Evolutionary conservation across 345 rosid genomes (phyloP).

Genomic region (Acer saccharum): DNA sequence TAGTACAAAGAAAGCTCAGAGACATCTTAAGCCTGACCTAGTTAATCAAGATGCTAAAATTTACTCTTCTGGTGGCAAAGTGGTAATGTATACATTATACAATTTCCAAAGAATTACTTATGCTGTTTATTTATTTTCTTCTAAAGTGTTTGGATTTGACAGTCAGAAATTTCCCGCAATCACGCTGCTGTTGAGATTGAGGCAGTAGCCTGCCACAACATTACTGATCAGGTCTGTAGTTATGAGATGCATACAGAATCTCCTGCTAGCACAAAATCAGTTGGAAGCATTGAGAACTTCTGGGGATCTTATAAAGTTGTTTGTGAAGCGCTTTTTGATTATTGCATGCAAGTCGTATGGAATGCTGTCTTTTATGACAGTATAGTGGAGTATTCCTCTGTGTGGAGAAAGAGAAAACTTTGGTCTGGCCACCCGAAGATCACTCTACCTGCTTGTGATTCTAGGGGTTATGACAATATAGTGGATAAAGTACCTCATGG

Average conservation of each 20-base stretch:
- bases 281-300: constrained; percentile 74
- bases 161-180: constrained; percentile 45
- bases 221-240: constrained; percentile 17
- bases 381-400: constrained; percentile 46
- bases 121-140: background rate
- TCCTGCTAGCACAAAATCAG: constrained; percentile 47
- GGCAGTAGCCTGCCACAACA: constrained; percentile 24
- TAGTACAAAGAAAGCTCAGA: constrained; percentile 48
- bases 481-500: constrained; percentile 29
- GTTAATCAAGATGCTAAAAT: constrained; percentile 37
- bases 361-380: constrained; percentile 82
- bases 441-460: constrained; percentile 24
- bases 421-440: constrained; percentile 55
- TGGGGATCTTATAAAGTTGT: constrained; percentile 58
- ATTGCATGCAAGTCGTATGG: constrained; percentile 84
- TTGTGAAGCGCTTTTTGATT: constrained; percentile 58
- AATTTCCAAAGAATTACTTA: background rate
- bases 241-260: constrained; percentile 30
- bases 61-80: constrained; percentile 25
- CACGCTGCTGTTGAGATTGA: constrained; percentile 29
- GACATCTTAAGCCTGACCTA: constrained; percentile 40
- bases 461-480: constrained; percentile 17
- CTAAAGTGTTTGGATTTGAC: constrained; percentile 32
- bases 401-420: constrained; percentile 70
- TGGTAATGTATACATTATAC: constrained; percentile 34